Base-by-base conservation (phyloP, 257 asterid species). In the Gentiana straminea region DNA sequence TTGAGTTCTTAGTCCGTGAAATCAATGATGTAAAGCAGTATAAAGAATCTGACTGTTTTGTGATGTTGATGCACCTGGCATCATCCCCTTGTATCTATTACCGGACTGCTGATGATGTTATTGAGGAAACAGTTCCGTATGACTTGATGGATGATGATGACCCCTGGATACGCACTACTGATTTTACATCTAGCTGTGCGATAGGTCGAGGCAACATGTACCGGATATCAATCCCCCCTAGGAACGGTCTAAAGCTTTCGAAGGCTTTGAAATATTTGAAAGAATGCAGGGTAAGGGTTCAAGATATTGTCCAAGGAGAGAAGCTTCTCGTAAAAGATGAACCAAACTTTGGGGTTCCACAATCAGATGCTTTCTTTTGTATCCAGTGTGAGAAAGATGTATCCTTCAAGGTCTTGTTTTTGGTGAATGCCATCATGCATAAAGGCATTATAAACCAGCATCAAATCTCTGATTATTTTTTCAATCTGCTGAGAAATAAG, bases 131-230 rank as follows among this genome's bases (percentile, higher is more conserved):
- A 8, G 88, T 77, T 13, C 84, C 95, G 1, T 92, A 64, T 64
- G 95, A 85, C 65, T 58, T 92, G 70, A 58, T 88, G 76, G 97
- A 92, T 33, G 95, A 92, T 58, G 97, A 92, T 69, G 97, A 92
- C 75, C 98, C 96, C 0, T 92, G 98, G 98, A 83, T 92, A 34
- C 86, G 97, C 7, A 85, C 98, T 0, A 80, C 91, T 4, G 95
- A 92, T 71, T 76, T 88, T 66, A 81, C 86, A 24, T 71, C 80
- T 9, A 81, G 87, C 52, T 90, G 97, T 46, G 97, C 86, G 11
- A 72, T 88, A 51, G 98, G 97, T 54, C 74, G 95, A 74, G 85
- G 86, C 45, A 92, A 92, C 63, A 74, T 68, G 15, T 92, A 79
- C 52, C 76, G 91, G 34, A 73, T 92, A 48, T 76, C 83, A 10